Base-by-base conservation (phyloP, 2,329 filamentous ascomycete species). In the Penicillium sp. region DNA sequence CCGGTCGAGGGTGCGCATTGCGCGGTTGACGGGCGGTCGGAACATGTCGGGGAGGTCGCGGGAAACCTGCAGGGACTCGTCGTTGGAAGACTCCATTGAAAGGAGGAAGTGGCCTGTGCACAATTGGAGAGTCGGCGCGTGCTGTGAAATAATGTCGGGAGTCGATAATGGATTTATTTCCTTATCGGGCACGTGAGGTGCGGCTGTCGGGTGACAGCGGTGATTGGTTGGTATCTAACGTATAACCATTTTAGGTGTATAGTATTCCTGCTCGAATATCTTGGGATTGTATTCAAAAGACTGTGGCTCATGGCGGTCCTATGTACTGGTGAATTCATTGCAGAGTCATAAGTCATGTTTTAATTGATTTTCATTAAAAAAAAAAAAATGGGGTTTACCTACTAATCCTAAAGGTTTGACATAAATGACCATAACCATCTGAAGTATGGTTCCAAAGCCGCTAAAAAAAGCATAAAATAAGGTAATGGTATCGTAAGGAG, bases 1-100 rank as follows among this genome's bases (percentile, higher is more conserved):
- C 63, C 90, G 87, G 77, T 99, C 92, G 60, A 99, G 85, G 48
- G 84, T 83, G 69, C 86, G 86, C 79, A 90, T 89, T 56, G 88
- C 86, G 72, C 89, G 88, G 66, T 93, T 88, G 56, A 92, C 80
- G 23, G 92, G 92, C 45, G 92, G 90, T 62, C 87, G 85, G 73
- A 96, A 90, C 82, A 86, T 85, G 49, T 64, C 67, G 57, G 70
- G 63, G 58, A 71, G 58, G 56, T 72, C 64, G 63, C 64, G 60
- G 40, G 56, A 53, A 46, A 55, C 58, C 53, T 64, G 61, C 35
- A 62, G 58, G 42, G 56, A 49, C 15, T 46, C 18, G 27, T 58
- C 41, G 20, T 31, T 58, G 20, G 50, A 54, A 18, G 64, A 47
- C 57, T 64, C 64, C 66, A 68, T 68, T 58, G 62, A 60, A 49